A percentile compares a stretch with the other conserved stretches of the same genome.
Conservation (phyloP, 768 basidiomycete genomes). For the Suillus paluster region DNA sequence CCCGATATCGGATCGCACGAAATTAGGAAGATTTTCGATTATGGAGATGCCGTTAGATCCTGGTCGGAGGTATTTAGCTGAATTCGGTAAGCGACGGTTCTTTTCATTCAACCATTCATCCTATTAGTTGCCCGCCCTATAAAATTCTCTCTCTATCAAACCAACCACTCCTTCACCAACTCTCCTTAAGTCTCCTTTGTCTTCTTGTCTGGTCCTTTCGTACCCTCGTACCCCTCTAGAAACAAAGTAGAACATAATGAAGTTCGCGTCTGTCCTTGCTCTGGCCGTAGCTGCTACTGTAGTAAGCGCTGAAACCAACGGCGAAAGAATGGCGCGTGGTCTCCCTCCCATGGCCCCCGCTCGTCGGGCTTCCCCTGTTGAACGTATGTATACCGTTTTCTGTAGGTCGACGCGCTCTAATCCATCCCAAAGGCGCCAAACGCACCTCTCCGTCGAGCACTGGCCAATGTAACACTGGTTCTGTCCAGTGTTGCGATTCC, state of each 20-base stretch:
- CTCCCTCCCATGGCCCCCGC: constrained; percentile 51
- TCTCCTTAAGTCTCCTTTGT: constrained; percentile 16
- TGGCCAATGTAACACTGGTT: constrained; percentile 22
- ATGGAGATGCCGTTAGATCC: background rate
- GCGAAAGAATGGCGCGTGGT: constrained; percentile 56
- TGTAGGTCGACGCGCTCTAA: background rate
- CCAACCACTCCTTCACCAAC: constrained; percentile 10
- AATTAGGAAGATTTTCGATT: background rate
- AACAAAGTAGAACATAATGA: constrained; percentile 27
- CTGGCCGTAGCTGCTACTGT: constrained; percentile 42
- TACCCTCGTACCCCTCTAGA: constrained; percentile 1
- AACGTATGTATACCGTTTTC: constrained; percentile 29
- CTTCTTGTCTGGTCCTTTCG: background rate
- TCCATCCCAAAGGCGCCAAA: constrained; percentile 38
- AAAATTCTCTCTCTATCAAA: constrained; percentile 4
- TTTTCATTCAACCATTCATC: constrained; percentile 6
- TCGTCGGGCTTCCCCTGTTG: constrained; percentile 36
- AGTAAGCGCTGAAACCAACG: constrained; percentile 55
- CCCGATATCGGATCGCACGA: background rate
- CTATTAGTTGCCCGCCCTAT: background rate
- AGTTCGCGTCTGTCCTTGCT: constrained; percentile 36
- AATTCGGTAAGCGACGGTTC: constrained; percentile 2
- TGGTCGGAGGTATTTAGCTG: constrained; percentile 1
- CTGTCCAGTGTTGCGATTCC: constrained; percentile 24
- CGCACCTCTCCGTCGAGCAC: constrained; percentile 39